These are phyloP conservation scores for Fraxinus floribunda DNA, from an alignment of 305 asterid genomes.

Conservation along the genomic window DNA sequence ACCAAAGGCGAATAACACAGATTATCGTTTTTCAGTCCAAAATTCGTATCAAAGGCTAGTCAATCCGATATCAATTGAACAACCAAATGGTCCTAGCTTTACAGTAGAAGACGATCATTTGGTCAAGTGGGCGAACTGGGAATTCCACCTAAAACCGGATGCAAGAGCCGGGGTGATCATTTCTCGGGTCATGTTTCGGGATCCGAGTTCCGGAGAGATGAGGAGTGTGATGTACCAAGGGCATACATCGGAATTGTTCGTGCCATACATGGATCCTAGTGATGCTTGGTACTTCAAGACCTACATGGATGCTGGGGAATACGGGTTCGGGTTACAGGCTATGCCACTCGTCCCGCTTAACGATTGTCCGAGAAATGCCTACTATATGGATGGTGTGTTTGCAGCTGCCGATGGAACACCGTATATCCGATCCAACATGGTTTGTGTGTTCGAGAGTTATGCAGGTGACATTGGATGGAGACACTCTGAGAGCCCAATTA, in stretches of 20 bases:
- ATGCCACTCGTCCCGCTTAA: conserved; percentile 89
- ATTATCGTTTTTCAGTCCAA: conserved; percentile 67
- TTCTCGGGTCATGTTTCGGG: conserved; percentile 63
- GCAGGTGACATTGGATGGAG: conserved; percentile 94
- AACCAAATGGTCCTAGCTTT: conserved; percentile 88
- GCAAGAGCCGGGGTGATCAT: conserved; percentile 81
- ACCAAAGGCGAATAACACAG: conserved; percentile 75
- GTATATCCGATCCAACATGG: conserved; percentile 69
- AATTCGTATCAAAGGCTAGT: conserved; percentile 48
- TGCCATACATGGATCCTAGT: conserved; percentile 91
- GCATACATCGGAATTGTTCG: conserved; percentile 74
- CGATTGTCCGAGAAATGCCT: conserved; percentile 87
- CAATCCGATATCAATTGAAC: conserved; percentile 86
- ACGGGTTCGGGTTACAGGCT: conserved; percentile 91
- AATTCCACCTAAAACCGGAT: conserved; percentile 92
- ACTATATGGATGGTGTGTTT: conserved; percentile 85
- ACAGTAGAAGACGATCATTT: conserved; percentile 55
- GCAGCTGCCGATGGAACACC: conserved; percentile 90
- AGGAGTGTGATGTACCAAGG: conserved; percentile 86
- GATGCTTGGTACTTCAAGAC: conserved; percentile 97
- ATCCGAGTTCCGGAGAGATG: conserved; percentile 55
- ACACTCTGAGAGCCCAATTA: conserved; percentile 82
- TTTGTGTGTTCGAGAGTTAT: conserved; percentile 83
- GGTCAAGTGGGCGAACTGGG: conserved; percentile 95
- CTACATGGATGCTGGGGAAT: conserved; percentile 98